phyloP scores from a whole-genome alignment of 176 grass and related monocot genomes.

The Oryza rufipogon region DNA sequence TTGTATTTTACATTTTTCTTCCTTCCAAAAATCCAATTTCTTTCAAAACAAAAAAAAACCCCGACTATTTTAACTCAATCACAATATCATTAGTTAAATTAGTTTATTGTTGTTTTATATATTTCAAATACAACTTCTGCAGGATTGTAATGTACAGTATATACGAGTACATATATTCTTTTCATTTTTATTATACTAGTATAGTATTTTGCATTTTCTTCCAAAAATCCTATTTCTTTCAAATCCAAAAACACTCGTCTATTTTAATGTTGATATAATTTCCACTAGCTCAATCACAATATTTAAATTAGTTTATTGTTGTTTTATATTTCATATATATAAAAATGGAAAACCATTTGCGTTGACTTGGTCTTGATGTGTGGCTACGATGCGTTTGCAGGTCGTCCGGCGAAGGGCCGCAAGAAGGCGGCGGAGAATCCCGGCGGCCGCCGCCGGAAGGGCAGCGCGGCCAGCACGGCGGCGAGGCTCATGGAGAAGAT shows the following conservation, averaged over 20 bases:
- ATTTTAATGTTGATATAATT: not conserved
- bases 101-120: too few species aligned
- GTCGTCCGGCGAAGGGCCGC: conserved; percentile 41
- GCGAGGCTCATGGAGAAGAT: conserved; percentile 57
- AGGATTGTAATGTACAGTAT: too few species aligned
- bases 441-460: conserved; percentile 36
- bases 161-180: too few species aligned
- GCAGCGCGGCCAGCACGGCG: conserved; percentile 31
- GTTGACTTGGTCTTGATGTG: not conserved
- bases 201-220: too few species aligned
- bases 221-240: too few species aligned
- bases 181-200: too few species aligned
- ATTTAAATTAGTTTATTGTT: not conserved
- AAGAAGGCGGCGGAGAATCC: conserved; percentile 38
- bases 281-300: not conserved
- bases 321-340: not conserved
- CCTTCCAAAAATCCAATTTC: not conserved
- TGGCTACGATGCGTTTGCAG: conserved; percentile 30
- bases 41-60: not conserved
- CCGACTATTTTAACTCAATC: too few species aligned
- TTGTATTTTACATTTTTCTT: not conserved
- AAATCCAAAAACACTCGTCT: too few species aligned
- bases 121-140: too few species aligned
- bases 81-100: too few species aligned
- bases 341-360: not conserved